Conservation (phyloP, 805 yeast genomes). For the Hanseniaspora taiwanica region DNA sequence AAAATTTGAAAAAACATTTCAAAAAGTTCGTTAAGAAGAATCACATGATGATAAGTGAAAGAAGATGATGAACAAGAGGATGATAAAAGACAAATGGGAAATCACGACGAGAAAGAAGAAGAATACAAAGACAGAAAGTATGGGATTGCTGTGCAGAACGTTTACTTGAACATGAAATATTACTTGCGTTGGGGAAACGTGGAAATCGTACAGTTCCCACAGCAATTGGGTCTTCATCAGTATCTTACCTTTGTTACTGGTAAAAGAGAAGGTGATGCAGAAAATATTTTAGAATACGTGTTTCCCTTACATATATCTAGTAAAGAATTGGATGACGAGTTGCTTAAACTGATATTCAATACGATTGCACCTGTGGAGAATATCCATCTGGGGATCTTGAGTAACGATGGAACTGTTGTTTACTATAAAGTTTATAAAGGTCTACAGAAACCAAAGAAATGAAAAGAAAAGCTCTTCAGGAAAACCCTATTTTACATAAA, state of each 20-base stretch:
- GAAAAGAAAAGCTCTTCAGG: not conserved
- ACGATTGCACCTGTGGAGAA: slow-evolving; percentile 20
- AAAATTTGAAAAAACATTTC: too few relatives aligned
- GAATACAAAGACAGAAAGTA: not conserved
- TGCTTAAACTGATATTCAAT: not conserved
- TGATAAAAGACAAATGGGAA: not conserved
- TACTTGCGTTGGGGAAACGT: not conserved
- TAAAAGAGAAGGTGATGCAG: too few relatives aligned
- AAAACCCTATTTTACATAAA: not conserved
- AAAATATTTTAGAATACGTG: slow-evolving; percentile 12
- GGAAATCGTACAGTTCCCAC: not conserved
- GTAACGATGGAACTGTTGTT: slow-evolving; percentile 58
- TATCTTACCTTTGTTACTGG: too few relatives aligned
- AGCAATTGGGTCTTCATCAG: too few relatives aligned
- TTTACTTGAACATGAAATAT: not conserved
- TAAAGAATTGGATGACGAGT: slow-evolving; percentile 8
- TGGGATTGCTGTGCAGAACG: not conserved
- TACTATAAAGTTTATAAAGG: slow-evolving; percentile 59
- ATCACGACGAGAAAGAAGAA: not conserved
- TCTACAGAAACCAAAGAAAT: slow-evolving; percentile 36
- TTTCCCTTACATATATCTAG: slow-evolving; percentile 20
- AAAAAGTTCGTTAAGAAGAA: too few relatives aligned
- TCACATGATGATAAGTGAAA: too few relatives aligned
- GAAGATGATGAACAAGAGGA: not conserved
- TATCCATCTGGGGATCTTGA: slow-evolving; percentile 41